phyloP scores from a whole-genome alignment of 768 basidiomycete genomes.

The Cyclocybe cylindracea region DNA sequence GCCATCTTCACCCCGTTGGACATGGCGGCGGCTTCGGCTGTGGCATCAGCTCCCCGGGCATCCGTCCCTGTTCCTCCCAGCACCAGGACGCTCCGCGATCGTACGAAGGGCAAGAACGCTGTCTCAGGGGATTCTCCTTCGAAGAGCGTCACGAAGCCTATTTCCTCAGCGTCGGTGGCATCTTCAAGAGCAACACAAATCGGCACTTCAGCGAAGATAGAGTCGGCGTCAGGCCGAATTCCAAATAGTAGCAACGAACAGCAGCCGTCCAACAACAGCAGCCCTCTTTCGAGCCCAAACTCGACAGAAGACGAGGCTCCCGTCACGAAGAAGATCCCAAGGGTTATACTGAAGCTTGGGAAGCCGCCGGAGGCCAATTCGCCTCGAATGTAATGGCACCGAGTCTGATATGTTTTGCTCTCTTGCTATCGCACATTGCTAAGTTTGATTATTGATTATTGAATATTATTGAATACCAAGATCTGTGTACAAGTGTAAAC shows the following conservation, averaged over 20 bases:
- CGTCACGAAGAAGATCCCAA: conserved; percentile 47
- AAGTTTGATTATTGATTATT: no score
- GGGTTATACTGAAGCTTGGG: conserved; percentile 58
- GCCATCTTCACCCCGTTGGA: conserved; percentile 51
- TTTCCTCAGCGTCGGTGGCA: not conserved
- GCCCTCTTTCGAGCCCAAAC: conserved; percentile 14
- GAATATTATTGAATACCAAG: no score
- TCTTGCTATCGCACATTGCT: no score
- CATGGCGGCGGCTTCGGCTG: conserved; percentile 17
- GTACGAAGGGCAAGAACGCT: conserved; percentile 42
- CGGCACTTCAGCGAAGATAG: not conserved
- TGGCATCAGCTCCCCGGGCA: conserved; percentile 18
- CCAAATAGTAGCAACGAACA: conserved; percentile 2
- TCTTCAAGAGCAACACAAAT: conserved; percentile 3
- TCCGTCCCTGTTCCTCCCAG: conserved; percentile 31
- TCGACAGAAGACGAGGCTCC: conserved; percentile 15
- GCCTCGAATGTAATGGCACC: no score
- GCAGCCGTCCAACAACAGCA: conserved; percentile 10
- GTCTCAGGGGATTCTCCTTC: conserved; percentile 17
- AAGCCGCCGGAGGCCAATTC: conserved; percentile 29
- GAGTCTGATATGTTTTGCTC: no score
- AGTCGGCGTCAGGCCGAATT: conserved; percentile 1
- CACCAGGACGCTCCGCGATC: conserved; percentile 52
- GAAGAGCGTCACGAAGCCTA: conserved; percentile 6
- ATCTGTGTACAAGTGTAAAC: conserved; percentile 50